These are phyloP conservation scores for Prunus davidiana DNA, from an alignment of 306 rosid species.

Conservation along the genomic window DNA sequence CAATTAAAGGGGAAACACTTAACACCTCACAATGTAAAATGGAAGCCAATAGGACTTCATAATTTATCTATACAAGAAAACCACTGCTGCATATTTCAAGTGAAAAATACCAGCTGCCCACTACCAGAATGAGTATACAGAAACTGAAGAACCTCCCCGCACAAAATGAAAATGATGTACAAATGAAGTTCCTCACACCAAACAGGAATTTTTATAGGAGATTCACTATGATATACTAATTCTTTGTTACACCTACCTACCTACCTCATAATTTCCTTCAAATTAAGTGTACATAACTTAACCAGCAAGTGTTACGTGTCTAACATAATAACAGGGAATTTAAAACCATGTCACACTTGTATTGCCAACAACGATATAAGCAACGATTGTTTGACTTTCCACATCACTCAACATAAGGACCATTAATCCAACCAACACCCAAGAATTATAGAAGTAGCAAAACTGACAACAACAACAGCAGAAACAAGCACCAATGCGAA, in stretches of 20 bases:
- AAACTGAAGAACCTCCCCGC: background rate
- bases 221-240: background rate
- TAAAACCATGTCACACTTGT: background rate
- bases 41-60: background rate
- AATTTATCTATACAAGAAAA: background rate
- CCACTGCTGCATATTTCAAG: background rate
- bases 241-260: background rate
- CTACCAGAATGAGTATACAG: background rate
- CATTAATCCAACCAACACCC: background rate
- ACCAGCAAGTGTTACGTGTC: background rate
- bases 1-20: background rate
- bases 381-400: background rate
- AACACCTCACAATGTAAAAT: background rate
- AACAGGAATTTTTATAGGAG: background rate
- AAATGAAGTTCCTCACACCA: background rate
- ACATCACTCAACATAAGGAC: background rate
- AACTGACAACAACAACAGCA: background rate
- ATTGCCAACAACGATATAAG: background rate
- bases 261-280: background rate
- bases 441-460: background rate
- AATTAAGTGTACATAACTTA: background rate
- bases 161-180: background rate
- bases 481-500: background rate
- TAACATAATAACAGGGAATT: background rate
- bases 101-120: background rate